These are phyloP conservation scores for Phytophthora tentaculata DNA, from an alignment of 352 stramenopile species.

Conservation along the genomic window DNA sequence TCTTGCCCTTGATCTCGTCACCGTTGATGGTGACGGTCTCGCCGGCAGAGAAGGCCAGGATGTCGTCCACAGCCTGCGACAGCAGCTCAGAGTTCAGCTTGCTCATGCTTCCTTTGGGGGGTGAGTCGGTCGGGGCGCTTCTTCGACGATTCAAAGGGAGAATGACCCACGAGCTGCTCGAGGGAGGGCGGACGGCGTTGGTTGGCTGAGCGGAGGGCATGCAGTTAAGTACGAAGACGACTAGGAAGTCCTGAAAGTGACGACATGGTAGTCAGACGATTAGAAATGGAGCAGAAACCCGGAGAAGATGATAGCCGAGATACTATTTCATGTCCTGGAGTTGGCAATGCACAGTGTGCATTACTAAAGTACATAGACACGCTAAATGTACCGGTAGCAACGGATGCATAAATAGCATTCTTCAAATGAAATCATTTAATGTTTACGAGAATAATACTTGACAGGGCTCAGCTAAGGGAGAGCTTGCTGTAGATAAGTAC, in stretches of 20 bases:
- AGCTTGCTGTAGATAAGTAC: no score
- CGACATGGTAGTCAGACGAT: neutral
- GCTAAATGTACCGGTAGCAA: no score
- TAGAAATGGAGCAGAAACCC: neutral
- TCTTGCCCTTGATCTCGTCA: slow-evolving; percentile 98
- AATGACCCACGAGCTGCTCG: slow-evolving; percentile 46
- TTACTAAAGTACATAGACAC: no score
- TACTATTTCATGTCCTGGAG: no score
- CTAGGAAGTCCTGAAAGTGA: slow-evolving; percentile 5
- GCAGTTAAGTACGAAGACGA: slow-evolving; percentile 11
- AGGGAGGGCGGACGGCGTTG: slow-evolving; percentile 1
- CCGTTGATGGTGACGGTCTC: slow-evolving; percentile 93
- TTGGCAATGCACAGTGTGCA: no score
- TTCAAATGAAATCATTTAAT: no score
- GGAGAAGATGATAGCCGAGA: neutral
- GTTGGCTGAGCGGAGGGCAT: slow-evolving; percentile 14
- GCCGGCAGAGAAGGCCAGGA: slow-evolving; percentile 95
- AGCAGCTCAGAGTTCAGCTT: slow-evolving; percentile 98
- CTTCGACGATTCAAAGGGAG: slow-evolving; percentile 80
- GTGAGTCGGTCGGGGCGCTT: slow-evolving; percentile 49
- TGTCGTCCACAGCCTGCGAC: slow-evolving; percentile 95
- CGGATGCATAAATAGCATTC: no score
- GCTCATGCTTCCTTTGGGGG: slow-evolving; percentile 64
- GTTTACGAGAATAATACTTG: no score
- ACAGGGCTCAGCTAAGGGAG: no score